Evolutionary conservation across 164 flowering plant species (phyloP).

Genomic region (Litsea cubeba): DNA sequence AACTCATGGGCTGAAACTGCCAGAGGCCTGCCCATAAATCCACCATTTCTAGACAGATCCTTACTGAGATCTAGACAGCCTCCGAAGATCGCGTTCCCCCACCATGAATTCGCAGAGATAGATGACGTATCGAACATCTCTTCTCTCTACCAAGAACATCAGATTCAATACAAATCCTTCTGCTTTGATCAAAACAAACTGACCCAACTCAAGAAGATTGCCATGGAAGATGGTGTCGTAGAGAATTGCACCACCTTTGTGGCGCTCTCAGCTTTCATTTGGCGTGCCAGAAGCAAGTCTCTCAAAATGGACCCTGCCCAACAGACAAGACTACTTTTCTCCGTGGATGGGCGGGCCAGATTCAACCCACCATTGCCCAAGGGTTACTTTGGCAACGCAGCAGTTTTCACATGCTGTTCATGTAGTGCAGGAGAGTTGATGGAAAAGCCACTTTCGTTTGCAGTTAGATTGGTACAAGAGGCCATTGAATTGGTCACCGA

Average conservation of each 20-base stretch:
- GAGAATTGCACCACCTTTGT: conserved; percentile 18
- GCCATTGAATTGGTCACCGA: conserved; percentile 17
- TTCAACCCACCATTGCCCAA: conserved; percentile 19
- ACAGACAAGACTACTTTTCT: conserved; percentile 16
- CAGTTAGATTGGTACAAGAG: conserved; percentile 14
- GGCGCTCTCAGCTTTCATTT: conserved; percentile 11
- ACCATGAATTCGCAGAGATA: conserved; percentile 12
- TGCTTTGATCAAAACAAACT: conserved; percentile 9
- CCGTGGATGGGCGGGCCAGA: conserved; percentile 19
- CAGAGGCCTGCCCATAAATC: conserved; percentile 15
- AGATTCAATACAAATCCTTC: conserved; percentile 11
- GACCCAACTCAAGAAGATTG: conserved; percentile 4
- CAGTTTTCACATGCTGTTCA: conserved; percentile 2
- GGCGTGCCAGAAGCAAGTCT: conserved; percentile 22
- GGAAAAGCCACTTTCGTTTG: conserved; percentile 17
- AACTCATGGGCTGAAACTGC: conserved; percentile 31
- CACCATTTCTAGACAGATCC: conserved; percentile 20
- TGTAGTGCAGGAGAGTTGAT: conserved; percentile 20
- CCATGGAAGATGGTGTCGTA: conserved; percentile 14
- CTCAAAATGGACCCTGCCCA: conserved; percentile 19
- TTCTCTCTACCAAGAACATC: conserved; percentile 6
- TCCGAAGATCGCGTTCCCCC: conserved; percentile 11
- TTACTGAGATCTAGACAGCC: conserved; percentile 13
- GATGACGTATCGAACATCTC: conserved; percentile 9
- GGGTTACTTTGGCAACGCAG: conserved; percentile 26